phyloP scores from a whole-genome alignment of 2,329 filamentous ascomycete genomes.

The Calonectria pseudoturangicola region DNA sequence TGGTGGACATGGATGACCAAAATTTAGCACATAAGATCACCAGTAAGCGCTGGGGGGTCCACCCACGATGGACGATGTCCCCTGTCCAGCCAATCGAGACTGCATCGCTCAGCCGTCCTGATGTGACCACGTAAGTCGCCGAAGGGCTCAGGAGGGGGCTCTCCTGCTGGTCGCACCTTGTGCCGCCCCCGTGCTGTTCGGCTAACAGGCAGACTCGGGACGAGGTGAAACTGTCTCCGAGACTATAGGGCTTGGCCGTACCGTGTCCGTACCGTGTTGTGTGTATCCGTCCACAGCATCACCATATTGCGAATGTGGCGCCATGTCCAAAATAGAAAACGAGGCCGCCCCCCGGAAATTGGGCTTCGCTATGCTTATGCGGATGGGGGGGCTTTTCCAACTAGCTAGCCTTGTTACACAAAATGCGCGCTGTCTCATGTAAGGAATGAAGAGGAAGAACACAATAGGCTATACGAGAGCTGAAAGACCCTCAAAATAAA shows the following conservation, averaged over 20 bases:
- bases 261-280: not conserved
- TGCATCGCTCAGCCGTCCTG: slow-evolving; percentile 26
- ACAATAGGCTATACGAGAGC: not conserved
- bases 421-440: not conserved
- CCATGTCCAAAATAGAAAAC: slow-evolving; percentile 14
- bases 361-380: not conserved
- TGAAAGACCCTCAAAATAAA: not conserved
- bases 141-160: not conserved
- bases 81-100: slow-evolving; percentile 18
- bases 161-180: slow-evolving; percentile 9
- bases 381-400: not conserved
- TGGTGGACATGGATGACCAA: slow-evolving; percentile 25
- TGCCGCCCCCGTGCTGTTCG: slow-evolving; percentile 7
- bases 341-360: not conserved
- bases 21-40: slow-evolving; percentile 26
- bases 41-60: slow-evolving; percentile 19
- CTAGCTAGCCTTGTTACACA: not conserved
- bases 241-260: not conserved
- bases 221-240: not conserved
- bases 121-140: slow-evolving; percentile 24
- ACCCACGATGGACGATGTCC: slow-evolving; percentile 19
- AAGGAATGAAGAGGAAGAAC: not conserved
- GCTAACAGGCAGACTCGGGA: not conserved
- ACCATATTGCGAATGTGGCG: not conserved
- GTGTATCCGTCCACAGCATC: slow-evolving; percentile 18